Evolutionary conservation across 2,329 filamentous ascomycete species (phyloP).

Genomic region (Diaporthe amygdali): DNA sequence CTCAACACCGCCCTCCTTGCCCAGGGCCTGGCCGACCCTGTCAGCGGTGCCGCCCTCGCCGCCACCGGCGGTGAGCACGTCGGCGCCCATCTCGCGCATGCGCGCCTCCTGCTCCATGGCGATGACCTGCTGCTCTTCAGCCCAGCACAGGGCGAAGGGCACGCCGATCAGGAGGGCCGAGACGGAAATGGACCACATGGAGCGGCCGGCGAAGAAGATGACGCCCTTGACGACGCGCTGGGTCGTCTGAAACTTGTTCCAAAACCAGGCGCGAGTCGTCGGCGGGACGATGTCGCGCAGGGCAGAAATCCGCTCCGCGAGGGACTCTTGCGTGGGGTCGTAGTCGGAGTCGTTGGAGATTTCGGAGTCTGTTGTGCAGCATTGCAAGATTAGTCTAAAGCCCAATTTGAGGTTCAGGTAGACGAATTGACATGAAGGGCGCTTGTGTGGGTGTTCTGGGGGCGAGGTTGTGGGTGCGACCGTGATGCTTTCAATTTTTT

Average conservation of each 20-base stretch:
- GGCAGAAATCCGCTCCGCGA: slow-evolving; percentile 74
- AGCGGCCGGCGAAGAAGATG: slow-evolving; percentile 78
- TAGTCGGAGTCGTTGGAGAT: slow-evolving; percentile 82
- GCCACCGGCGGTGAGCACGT: slow-evolving; percentile 61
- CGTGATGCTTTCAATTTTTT: slow-evolving; percentile 21
- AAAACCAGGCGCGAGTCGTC: slow-evolving; percentile 71
- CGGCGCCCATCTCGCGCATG: slow-evolving; percentile 90
- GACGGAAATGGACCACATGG: slow-evolving; percentile 89
- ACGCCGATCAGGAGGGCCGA: slow-evolving; percentile 89
- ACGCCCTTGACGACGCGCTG: slow-evolving; percentile 63
- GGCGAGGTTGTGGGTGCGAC: background rate
- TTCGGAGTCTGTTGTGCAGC: slow-evolving; percentile 67
- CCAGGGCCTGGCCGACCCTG: slow-evolving; percentile 55
- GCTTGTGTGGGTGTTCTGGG: background rate
- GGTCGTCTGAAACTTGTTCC: slow-evolving; percentile 61
- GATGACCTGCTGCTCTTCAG: slow-evolving; percentile 94
- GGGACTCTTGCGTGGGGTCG: slow-evolving; percentile 61
- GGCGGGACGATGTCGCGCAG: slow-evolving; percentile 79
- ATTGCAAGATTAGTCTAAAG: slow-evolving; percentile 17
- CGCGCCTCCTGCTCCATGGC: slow-evolving; percentile 98
- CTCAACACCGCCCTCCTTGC: slow-evolving; percentile 48
- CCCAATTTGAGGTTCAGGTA: background rate
- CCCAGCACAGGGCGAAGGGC: slow-evolving; percentile 89
- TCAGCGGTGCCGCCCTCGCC: slow-evolving; percentile 49
- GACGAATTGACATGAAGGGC: background rate